Percentiles rank a stretch among this genome's conserved stretches.
phyloP scores from a whole-genome alignment of 2,329 filamentous ascomycete species.

The Grosmannia penicillata region DNA sequence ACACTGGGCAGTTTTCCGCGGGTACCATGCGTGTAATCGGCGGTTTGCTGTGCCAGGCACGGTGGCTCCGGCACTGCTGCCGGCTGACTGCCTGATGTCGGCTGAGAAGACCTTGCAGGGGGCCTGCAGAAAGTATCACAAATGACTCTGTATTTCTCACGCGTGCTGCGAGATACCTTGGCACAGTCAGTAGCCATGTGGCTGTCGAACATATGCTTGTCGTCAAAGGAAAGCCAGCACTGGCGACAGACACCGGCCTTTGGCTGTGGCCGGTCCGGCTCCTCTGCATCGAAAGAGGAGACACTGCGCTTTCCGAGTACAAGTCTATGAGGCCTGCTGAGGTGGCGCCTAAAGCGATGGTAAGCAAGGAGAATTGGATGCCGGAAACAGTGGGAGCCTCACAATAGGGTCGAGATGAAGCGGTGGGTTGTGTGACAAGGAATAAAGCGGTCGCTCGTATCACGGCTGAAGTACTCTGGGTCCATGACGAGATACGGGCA shows the following conservation, averaged over 20 bases:
- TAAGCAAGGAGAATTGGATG: not conserved
- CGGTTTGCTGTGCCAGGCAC: too few relatives aligned
- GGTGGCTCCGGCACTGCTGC: not conserved
- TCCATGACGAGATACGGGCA: constrained; percentile 9
- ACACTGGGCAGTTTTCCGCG: too few relatives aligned
- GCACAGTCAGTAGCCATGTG: constrained; percentile 13
- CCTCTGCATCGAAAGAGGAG: constrained; percentile 16
- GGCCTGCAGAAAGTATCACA: constrained; percentile 11
- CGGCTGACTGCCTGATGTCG: too few relatives aligned
- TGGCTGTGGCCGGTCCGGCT: constrained; percentile 13
- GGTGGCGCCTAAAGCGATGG: constrained; percentile 15
- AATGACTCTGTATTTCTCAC: constrained; percentile 16
- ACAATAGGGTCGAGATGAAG: constrained; percentile 20
- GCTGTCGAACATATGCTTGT: constrained; percentile 12
- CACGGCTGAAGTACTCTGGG: constrained; percentile 12
- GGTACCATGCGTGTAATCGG: too few relatives aligned
- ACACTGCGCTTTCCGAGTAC: constrained; percentile 11
- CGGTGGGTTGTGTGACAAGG: constrained; percentile 18
- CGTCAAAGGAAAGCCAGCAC: constrained; percentile 17
- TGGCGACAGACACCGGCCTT: constrained; percentile 17
- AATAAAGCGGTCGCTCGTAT: constrained; percentile 15
- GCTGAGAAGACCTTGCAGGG: too few relatives aligned
- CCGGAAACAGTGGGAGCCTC: constrained; percentile 6
- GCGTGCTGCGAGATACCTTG: constrained; percentile 15
- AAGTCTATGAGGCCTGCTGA: constrained; percentile 17